Base-by-base conservation (phyloP, 2,329 filamentous ascomycete species). In the Aspergillus phoenicis region DNA sequence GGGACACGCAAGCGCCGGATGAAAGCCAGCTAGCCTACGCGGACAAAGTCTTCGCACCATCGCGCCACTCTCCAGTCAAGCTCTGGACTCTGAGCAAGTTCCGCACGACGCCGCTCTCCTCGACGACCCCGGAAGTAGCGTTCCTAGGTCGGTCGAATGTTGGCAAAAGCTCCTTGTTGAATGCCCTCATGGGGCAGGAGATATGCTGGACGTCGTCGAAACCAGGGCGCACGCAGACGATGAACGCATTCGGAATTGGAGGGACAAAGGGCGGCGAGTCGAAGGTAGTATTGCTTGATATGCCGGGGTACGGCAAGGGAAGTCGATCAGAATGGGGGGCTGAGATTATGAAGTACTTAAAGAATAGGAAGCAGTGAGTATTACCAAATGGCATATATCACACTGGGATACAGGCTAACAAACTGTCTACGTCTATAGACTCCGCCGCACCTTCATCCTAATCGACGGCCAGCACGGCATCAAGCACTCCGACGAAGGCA, bases 81-180 rank as follows among this genome's bases (percentile, higher is more conserved):
- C 78, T 89, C 59, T 89, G 84, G 81, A 85, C 84, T 3, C 81
- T 84, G 6, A 79, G 81, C 15, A 81, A 84, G 60, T 91, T 91
- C 75, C 85, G 84, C 65, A 77, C 79, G 3, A 84, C 89, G 61
- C 83, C 85, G 7, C 76, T 79, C 58, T 80, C 81, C 8, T 82
- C 80, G 1, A 70, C 80, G 1, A 76, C 83, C 30, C 85, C 86
- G 1, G 86, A 89, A 77, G 82, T 89, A 13, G 85, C 84, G 43
- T 89, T 91, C 70, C 80, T 91, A 4, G 89, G 89, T 17, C 83
- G 89, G 51, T 87, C 84, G 41, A 91, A 91, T 69, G 88, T 89
- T 5, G 89, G 89, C 57, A 91, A 91, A 75, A 87, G 83, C 57
- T 85, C 82, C 2, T 71, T 91, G 4, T 78, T 91, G 26, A 91